Base-by-base conservation (phyloP, 2,329 filamentous ascomycete genomes). In the Hypoxylon sp. region DNA sequence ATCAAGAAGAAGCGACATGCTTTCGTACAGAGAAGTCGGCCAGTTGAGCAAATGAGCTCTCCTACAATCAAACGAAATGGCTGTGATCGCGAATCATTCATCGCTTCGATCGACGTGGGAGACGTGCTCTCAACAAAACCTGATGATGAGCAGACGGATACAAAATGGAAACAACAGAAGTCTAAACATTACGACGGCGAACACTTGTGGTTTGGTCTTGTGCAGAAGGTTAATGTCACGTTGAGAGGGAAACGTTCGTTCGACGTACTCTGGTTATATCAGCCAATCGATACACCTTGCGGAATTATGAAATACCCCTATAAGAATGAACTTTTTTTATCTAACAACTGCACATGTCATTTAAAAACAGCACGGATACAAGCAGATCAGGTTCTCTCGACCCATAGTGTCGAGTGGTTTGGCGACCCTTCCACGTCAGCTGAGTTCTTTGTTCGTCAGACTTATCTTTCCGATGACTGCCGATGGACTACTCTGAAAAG, bases 251-350 rank as follows among this genome's bases (percentile, higher is more conserved):
- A 68, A 14, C 79, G 77, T 0, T 80, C 81, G 1, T 88, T 94
- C 10, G 85, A 90, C 61, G 86, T 94, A 0, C 84, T 92, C 0
- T 96, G 92, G 92, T 82, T 96, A 0, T 95, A 95, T 72, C 84
- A 87, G 1, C 87, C 92, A 0, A 82, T 84, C 0, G 90, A 96
- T 60, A 96, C 93, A 0, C 86, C 90, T 0, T 92, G 94, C 48
- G 87, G 85, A 0, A 80, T 86, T 5, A 89, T 90, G 79, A 85
- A 84, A 8, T 97, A 95, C 72, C 90, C 91, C 0, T 90, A 88
- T 78, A 69, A 80, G 0, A 92, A 94, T 57, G 93, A 97, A 78
- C 79, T 96, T 0, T 96, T 96, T 68, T 79, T 95, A 0, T 93
- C 90, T 0, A 88, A 94, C 56, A 89, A 94, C 65, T 95, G 93